phyloP scores from a whole-genome alignment of 371 early-diverging fungal genomes.

The Coemansia linderi region DNA sequence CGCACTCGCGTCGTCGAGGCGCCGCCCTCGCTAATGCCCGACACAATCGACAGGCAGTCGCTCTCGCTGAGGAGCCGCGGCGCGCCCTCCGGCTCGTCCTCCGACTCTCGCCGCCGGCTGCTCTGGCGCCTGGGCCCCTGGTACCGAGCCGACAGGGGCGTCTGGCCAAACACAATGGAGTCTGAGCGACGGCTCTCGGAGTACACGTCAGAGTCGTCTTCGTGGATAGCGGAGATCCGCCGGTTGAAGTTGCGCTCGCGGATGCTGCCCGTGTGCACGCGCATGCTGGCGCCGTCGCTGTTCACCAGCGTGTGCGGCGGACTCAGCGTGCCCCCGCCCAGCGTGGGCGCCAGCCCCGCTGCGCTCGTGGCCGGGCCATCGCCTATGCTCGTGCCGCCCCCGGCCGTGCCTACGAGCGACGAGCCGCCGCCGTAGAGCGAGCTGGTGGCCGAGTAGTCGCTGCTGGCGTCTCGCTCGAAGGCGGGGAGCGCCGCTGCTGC shows the following conservation, averaged over 20 bases:
- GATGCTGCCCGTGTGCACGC: conserved; percentile 50
- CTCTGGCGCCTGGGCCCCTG: not conserved
- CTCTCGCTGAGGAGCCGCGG: conserved; percentile 11
- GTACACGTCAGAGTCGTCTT: conserved; percentile 38
- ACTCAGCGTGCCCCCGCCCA: conserved; percentile 28
- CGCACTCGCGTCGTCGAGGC: conserved; percentile 45
- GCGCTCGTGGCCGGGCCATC: not conserved
- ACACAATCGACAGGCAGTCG: conserved; percentile 34
- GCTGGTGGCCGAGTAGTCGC: conserved; percentile 18
- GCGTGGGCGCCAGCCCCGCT: conserved; percentile 5
- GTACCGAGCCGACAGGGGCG: not conserved
- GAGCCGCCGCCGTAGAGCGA: conserved; percentile 21
- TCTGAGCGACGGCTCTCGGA: conserved; percentile 28
- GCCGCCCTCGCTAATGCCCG: conserved; percentile 43
- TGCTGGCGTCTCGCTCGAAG: not conserved
- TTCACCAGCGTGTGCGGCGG: conserved; percentile 47
- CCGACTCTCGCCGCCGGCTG: conserved; percentile 11
- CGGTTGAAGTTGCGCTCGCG: conserved; percentile 43
- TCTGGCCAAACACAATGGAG: conserved; percentile 14
- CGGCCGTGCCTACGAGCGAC: not conserved
- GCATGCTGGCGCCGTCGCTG: conserved; percentile 49
- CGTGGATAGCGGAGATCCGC: conserved; percentile 37
- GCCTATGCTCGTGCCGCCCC: not conserved
- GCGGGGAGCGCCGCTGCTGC: not conserved
- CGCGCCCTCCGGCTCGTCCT: not conserved